These are phyloP conservation scores for Stagonosporopsis chrysanthemi DNA, from an alignment of 2,329 filamentous ascomycete species.

Conservation along the genomic window DNA sequence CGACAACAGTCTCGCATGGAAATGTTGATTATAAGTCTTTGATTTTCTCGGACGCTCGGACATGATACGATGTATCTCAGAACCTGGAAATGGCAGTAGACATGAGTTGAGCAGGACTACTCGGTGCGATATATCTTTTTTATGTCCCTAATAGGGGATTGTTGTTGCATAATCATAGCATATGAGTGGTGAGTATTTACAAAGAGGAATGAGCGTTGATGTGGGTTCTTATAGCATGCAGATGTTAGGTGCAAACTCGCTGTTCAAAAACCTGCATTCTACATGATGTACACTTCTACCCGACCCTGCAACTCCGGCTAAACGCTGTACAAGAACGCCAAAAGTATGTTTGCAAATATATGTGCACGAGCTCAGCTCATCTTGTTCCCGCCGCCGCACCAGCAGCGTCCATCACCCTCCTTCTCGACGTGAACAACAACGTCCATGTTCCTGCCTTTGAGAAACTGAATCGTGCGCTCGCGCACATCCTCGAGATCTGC, in stretches of 20 bases:
- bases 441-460: slow-evolving; percentile 76
- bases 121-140: not conserved
- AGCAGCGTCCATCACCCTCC: slow-evolving; percentile 75
- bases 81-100: no score
- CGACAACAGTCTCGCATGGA: no score
- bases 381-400: slow-evolving; percentile 63
- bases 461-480: slow-evolving; percentile 75
- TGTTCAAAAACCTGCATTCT: not conserved
- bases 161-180: no score
- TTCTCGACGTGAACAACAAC: slow-evolving; percentile 87
- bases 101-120: no score
- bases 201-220: no score
- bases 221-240: no score
- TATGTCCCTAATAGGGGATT: not conserved
- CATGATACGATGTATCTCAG: no score
- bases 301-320: not conserved
- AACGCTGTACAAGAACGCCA: slow-evolving; percentile 8
- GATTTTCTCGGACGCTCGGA: no score
- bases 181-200: no score
- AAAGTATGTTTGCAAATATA: not conserved
- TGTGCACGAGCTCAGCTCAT: slow-evolving; percentile 21
- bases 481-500: slow-evolving; percentile 84
- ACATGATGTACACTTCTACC: not conserved
- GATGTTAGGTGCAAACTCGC: not conserved
- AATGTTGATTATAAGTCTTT: no score